These are phyloP conservation scores for Hypoxylon rubiginosum DNA, from an alignment of 2,329 filamentous ascomycete genomes.

Conservation along the genomic window DNA sequence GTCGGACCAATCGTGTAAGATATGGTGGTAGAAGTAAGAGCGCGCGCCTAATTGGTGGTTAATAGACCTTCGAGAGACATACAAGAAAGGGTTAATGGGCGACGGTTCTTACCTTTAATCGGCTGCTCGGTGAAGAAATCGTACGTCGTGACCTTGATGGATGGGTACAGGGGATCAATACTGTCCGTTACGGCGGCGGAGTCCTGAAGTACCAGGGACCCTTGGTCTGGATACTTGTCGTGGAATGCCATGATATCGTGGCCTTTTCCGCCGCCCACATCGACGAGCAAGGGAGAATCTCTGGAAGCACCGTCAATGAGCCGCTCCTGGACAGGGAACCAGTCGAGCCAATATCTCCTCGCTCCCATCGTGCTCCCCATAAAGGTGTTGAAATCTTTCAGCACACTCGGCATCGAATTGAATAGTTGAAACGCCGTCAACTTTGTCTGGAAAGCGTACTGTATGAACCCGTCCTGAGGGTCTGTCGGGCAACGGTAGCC, in stretches of 20 bases:
- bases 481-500: constrained; percentile 46
- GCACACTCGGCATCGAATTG: constrained; percentile 35
- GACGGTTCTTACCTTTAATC: no score
- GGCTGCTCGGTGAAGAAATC: constrained; percentile 55
- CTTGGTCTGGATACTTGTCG: constrained; percentile 41
- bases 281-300: constrained; percentile 46
- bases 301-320: constrained; percentile 44
- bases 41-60: no score
- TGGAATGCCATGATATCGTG: constrained; percentile 49
- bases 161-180: constrained; percentile 42
- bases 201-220: constrained; percentile 50
- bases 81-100: no score
- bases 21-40: constrained; percentile 49
- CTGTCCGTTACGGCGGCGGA: constrained; percentile 39
- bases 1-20: constrained; percentile 57
- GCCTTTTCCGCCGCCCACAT: constrained; percentile 50
- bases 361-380: constrained; percentile 51
- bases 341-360: constrained; percentile 45
- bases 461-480: constrained; percentile 46
- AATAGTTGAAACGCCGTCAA: constrained; percentile 43
- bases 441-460: constrained; percentile 49
- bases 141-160: constrained; percentile 50
- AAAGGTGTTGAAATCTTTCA: constrained; percentile 47
- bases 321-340: constrained; percentile 48
- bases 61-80: no score